A percentile compares a stretch with the other conserved stretches of the same genome.
Evolutionary conservation across 495 filamentous ascomycete genomes (phyloP).

Genomic region (Poronia punctata): DNA sequence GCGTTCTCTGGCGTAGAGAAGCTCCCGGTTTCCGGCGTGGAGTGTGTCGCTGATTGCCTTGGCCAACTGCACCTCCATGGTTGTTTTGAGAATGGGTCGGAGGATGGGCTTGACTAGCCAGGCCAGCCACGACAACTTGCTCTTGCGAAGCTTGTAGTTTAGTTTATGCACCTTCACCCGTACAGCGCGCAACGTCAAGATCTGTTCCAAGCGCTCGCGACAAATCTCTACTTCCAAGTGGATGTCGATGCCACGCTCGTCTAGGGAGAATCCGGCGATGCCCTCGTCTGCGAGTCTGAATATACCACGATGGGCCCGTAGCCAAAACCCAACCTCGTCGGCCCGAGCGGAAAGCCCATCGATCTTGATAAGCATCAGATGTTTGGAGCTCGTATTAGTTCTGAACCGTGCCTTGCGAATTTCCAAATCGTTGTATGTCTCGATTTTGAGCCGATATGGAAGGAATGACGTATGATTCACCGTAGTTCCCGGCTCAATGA

Average conservation of each 20-base stretch:
- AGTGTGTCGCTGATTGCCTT: slow-evolving; percentile 60
- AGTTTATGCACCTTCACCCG: slow-evolving; percentile 81
- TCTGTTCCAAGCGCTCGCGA: slow-evolving; percentile 64
- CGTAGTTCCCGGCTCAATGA: slow-evolving; percentile 80
- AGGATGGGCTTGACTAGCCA: slow-evolving; percentile 85
- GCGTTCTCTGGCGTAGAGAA: slow-evolving; percentile 79
- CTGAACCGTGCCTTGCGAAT: slow-evolving; percentile 72
- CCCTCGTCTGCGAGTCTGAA: slow-evolving; percentile 70
- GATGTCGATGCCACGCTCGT: slow-evolving; percentile 81
- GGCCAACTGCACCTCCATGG: slow-evolving; percentile 73
- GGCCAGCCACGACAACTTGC: slow-evolving; percentile 65
- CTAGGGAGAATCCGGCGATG: slow-evolving; percentile 75
- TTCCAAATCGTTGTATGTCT: slow-evolving; percentile 80
- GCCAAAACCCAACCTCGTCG: slow-evolving; percentile 76
- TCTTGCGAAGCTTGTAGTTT: slow-evolving; percentile 65
- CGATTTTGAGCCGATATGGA: slow-evolving; percentile 71
- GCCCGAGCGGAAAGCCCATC: slow-evolving; percentile 76
- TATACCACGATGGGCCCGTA: slow-evolving; percentile 57
- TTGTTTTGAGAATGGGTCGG: slow-evolving; percentile 68
- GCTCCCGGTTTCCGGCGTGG: slow-evolving; percentile 70
- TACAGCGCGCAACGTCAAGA: slow-evolving; percentile 69
- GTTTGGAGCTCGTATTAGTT: slow-evolving; percentile 58
- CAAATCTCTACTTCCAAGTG: slow-evolving; percentile 75
- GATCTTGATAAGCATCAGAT: slow-evolving; percentile 65
- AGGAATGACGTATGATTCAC: slow-evolving; percentile 85